Conservation (phyloP, 2,329 filamentous ascomycete genomes). For the Rutstroemia sp. region DNA sequence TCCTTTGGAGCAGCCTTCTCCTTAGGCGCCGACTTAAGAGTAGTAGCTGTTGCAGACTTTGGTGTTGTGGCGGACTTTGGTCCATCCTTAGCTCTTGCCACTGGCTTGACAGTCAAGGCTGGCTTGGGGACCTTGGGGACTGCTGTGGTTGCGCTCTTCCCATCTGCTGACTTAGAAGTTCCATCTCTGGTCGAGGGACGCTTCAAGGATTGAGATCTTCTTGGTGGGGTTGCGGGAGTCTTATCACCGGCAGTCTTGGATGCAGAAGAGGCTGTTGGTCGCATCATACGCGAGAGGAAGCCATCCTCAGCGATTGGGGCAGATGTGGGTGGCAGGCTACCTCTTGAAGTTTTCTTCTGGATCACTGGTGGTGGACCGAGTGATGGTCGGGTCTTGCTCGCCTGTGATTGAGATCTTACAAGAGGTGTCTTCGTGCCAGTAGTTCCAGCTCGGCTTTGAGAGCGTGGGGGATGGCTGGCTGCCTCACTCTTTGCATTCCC, state of each 20-base stretch:
- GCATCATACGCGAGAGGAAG: conserved; percentile 77
- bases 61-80: conserved; percentile 3
- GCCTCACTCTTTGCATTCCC: conserved; percentile 29
- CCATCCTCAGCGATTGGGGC: conserved; percentile 53
- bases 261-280: conserved; percentile 63
- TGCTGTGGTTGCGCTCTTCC: conserved; percentile 9
- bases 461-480: conserved; percentile 26
- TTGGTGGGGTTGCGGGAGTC: conserved; percentile 39
- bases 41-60: conserved; percentile 6
- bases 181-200: conserved; percentile 23
- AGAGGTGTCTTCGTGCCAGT: conserved; percentile 12
- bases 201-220: conserved; percentile 21
- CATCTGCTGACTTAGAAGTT: conserved; percentile 17
- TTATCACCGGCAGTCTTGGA: conserved; percentile 59
- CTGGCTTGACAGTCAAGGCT: background rate
- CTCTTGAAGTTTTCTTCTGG: conserved; percentile 44
- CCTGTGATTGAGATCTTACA: conserved; percentile 22
- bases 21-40: conserved; percentile 5
- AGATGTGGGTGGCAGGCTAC: conserved; percentile 42
- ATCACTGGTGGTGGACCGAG: conserved; percentile 45
- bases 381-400: conserved; percentile 30
- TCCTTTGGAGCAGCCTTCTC: conserved; percentile 15
- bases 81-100: background rate
- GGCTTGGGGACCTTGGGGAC: conserved; percentile 8
- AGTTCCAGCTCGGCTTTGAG: conserved; percentile 24